phyloP scores from a whole-genome alignment of 176 grass and related monocot genomes.

The Tillandsia fasciculata region DNA sequence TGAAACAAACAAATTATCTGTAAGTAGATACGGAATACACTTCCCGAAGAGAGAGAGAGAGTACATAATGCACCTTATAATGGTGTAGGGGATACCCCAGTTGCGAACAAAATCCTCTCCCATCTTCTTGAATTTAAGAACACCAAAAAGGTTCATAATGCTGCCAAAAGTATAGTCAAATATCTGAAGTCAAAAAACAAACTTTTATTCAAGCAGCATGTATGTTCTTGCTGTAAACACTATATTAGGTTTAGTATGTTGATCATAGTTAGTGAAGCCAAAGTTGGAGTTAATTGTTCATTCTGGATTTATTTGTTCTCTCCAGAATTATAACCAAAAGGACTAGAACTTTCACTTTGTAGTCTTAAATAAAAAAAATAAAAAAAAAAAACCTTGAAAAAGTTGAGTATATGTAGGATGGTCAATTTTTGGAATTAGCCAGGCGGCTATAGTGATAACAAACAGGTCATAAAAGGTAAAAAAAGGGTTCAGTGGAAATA shows the following conservation, averaged over 20 bases:
- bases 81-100: constrained; percentile 84
- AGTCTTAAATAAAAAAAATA: too few species aligned
- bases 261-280: neutral
- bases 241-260: constrained; percentile 6
- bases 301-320: too few species aligned
- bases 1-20: neutral
- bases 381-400: too few species aligned
- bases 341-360: too few species aligned
- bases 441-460: too few species aligned
- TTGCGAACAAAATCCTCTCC: constrained; percentile 62
- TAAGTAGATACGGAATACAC: neutral
- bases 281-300: neutral
- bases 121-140: constrained; percentile 98
- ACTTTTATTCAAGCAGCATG: neutral
- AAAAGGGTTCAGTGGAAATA: too few species aligned
- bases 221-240: too few species aligned
- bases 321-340: too few species aligned
- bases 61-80: constrained; percentile 52
- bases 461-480: too few species aligned
- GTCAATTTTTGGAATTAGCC: too few species aligned
- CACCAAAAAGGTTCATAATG: constrained; percentile 94
- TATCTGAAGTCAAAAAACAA: neutral
- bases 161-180: constrained; percentile 28
- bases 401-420: too few species aligned
- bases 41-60: neutral